phyloP scores from a whole-genome alignment of 2,329 filamentous ascomycete species.

The Canariomyces notabilis region DNA sequence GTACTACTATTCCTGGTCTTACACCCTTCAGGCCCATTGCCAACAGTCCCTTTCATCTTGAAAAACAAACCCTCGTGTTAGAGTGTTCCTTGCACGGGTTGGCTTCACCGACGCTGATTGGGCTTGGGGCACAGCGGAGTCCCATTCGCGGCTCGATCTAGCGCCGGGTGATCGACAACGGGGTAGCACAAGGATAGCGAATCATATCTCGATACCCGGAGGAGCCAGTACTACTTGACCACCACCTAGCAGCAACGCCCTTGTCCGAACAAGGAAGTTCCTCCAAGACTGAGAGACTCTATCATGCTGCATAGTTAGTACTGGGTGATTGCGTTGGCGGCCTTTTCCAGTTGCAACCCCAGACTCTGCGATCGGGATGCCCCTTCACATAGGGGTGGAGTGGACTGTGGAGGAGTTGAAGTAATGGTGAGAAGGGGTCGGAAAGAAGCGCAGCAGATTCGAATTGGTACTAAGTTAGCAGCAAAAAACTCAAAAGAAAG shows the following conservation, averaged over 20 bases:
- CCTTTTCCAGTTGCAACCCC: too few species aligned
- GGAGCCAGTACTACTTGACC: background rate
- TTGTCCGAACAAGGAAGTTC: background rate
- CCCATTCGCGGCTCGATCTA: background rate
- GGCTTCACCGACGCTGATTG: background rate
- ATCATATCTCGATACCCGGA: background rate
- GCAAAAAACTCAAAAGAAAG: too few species aligned
- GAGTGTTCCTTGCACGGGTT: background rate
- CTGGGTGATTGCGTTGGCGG: too few species aligned
- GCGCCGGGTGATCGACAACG: background rate
- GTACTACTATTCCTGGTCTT: background rate
- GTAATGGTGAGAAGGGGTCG: too few species aligned
- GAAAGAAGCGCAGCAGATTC: too few species aligned
- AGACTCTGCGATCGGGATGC: too few species aligned
- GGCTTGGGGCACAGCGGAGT: background rate
- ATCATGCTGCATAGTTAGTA: too few species aligned
- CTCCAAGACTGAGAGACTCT: conserved; percentile 8
- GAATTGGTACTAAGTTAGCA: too few species aligned
- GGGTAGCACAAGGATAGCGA: background rate
- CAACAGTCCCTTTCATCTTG: too few species aligned
- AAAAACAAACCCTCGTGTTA: background rate
- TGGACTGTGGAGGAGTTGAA: too few species aligned
- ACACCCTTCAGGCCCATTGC: background rate
- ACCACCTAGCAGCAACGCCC: background rate
- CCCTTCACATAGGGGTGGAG: too few species aligned